Percentiles rank a stretch among this genome's conserved stretches.
Conservation (phyloP, 2,329 filamentous ascomycete genomes). For the Aciculosporium take region DNA sequence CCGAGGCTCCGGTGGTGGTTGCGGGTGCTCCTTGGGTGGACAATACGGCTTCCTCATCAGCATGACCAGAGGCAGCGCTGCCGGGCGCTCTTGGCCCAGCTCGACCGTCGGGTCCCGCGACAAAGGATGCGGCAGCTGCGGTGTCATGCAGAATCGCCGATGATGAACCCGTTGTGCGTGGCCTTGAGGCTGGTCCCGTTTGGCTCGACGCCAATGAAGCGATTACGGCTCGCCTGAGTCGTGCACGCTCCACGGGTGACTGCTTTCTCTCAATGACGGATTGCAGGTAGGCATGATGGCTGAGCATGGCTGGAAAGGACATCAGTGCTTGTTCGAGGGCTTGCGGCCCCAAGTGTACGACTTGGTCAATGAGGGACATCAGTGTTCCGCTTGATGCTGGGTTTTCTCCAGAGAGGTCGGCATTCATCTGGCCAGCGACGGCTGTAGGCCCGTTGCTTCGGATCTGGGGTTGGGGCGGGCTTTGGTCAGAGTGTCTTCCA, state of each 20-base stretch:
- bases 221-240: constrained; percentile 35
- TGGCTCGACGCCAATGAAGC: constrained; percentile 31
- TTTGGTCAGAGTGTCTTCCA: background rate
- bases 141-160: background rate
- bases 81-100: background rate
- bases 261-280: constrained; percentile 36
- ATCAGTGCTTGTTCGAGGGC: constrained; percentile 32
- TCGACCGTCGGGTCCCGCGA: background rate
- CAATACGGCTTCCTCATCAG: background rate
- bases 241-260: constrained; percentile 31
- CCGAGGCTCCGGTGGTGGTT: background rate
- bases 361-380: constrained; percentile 36
- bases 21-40: background rate
- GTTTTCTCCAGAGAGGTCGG: constrained; percentile 3
- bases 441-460: background rate
- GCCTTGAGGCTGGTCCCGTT: constrained; percentile 24
- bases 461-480: constrained; percentile 1
- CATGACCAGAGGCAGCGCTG: background rate
- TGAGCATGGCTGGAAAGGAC: constrained; percentile 33
- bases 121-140: constrained; percentile 1
- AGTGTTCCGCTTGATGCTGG: constrained; percentile 24
- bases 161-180: constrained; percentile 6
- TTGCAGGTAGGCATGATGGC: constrained; percentile 34
- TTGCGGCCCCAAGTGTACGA: constrained; percentile 34
- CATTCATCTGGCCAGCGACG: background rate